Evolutionary conservation across 345 rosid species (phyloP).

Genomic region (Eucalyptus tenuipes): DNA sequence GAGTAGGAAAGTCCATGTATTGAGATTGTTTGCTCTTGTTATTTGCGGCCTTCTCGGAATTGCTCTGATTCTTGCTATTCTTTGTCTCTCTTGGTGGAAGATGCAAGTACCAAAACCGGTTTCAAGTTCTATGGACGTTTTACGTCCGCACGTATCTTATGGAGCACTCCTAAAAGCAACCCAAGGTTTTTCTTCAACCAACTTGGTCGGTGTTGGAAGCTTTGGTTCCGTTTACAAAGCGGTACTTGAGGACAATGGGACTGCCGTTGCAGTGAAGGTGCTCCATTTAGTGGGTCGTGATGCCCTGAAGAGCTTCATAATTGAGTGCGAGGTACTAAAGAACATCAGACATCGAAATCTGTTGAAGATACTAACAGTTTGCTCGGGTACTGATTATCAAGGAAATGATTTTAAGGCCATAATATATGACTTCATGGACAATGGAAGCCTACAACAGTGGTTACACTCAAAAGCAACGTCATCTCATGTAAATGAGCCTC

Average conservation of each 20-base stretch:
- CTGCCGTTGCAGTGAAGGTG: not conserved
- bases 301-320: not conserved
- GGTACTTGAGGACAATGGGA: not conserved
- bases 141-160: not conserved
- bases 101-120: not conserved
- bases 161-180: not conserved
- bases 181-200: not conserved
- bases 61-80: not conserved
- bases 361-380: not conserved
- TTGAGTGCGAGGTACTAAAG: not conserved
- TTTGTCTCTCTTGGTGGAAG: not conserved
- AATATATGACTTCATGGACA: not conserved
- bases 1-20: not conserved
- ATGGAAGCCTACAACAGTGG: constrained; percentile 2
- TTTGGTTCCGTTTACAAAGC: not conserved
- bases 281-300: not conserved
- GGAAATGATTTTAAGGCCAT: not conserved
- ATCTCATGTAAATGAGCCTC: not conserved
- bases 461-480: not conserved
- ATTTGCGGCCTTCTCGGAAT: not conserved
- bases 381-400: not conserved
- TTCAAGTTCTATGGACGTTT: not conserved
- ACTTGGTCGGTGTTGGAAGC: not conserved
- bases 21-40: not conserved
- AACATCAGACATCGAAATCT: not conserved